Percentiles rank a stretch among this genome's conserved stretches.
Evolutionary conservation across 73 alveolate genomes (phyloP).

Genomic region (Uronychia binucleata): DNA sequence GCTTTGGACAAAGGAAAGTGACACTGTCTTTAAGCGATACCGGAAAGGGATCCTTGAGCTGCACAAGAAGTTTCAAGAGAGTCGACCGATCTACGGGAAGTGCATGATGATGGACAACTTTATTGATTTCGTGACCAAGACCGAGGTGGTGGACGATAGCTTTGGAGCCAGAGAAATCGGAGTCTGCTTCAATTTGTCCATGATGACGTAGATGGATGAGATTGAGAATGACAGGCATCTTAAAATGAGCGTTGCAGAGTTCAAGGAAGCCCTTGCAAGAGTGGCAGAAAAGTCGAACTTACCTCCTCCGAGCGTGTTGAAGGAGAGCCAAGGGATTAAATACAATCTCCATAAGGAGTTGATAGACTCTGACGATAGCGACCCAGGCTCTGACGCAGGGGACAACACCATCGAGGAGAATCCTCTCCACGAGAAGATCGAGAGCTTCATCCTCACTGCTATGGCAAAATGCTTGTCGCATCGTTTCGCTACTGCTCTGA

Average conservation of each 20-base stretch:
- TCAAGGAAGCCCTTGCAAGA: conserved; percentile 77
- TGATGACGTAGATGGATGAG: conserved; percentile 78
- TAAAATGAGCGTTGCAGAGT: conserved; percentile 71
- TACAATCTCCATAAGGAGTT: background rate
- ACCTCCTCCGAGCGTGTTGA: conserved; percentile 1
- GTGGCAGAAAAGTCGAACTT: conserved; percentile 60
- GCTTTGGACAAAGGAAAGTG: conserved; percentile 73
- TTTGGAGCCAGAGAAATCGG: conserved; percentile 79
- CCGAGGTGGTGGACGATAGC: conserved; percentile 67
- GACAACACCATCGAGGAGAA: background rate
- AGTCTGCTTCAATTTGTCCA: conserved; percentile 66
- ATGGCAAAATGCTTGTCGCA: background rate
- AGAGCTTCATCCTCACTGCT: background rate
- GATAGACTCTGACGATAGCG: background rate
- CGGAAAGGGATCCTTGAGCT: conserved; percentile 45
- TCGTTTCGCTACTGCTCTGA: background rate
- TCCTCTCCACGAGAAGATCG: background rate
- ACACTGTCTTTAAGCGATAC: conserved; percentile 63
- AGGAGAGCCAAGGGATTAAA: background rate
- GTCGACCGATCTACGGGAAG: conserved; percentile 71
- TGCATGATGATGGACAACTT: conserved; percentile 78
- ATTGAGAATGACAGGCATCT: conserved; percentile 74
- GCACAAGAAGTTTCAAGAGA: conserved; percentile 53
- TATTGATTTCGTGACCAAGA: conserved; percentile 41
- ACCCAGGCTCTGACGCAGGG: background rate